phyloP scores from a whole-genome alignment of 2,329 filamentous ascomycete species.

The Elsinoe ampelina region DNA sequence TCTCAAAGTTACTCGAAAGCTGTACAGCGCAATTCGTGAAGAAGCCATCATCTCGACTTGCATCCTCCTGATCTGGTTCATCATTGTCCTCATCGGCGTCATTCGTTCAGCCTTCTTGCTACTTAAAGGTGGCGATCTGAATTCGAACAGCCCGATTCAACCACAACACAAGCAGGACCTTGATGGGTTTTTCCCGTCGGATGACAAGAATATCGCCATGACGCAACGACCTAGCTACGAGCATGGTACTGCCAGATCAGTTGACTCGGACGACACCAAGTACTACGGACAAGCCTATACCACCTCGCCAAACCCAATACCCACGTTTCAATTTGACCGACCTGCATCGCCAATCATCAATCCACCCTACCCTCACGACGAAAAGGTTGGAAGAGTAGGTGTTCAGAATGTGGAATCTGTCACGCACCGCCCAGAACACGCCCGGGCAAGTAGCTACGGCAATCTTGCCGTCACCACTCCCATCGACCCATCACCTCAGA shows the following conservation, averaged over 20 bases:
- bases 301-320: conserved; percentile 35
- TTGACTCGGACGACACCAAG: conserved; percentile 36
- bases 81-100: conserved; percentile 67
- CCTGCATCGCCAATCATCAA: conserved; percentile 24
- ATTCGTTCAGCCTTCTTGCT: conserved; percentile 53
- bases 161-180: conserved; percentile 19
- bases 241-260: conserved; percentile 27
- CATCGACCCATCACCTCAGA: conserved; percentile 27
- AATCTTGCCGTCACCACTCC: conserved; percentile 36
- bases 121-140: conserved; percentile 37
- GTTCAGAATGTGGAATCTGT: conserved; percentile 35
- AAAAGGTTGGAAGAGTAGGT: conserved; percentile 37
- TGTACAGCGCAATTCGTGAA: conserved; percentile 59
- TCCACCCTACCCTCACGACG: conserved; percentile 24
- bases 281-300: conserved; percentile 38
- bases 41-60: conserved; percentile 72
- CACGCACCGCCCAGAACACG: conserved; percentile 33
- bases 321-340: conserved; percentile 30
- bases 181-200: conserved; percentile 16
- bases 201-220: conserved; percentile 9
- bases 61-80: conserved; percentile 66
- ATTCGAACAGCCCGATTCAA: conserved; percentile 12
- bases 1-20: conserved; percentile 55
- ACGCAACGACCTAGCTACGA: conserved; percentile 31
- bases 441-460: conserved; percentile 38